A percentile compares a stretch with the other conserved stretches of the same genome.
These are phyloP conservation scores for Alectoria sarmentosa DNA, from an alignment of 495 filamentous ascomycete genomes.

Conservation along the genomic window DNA sequence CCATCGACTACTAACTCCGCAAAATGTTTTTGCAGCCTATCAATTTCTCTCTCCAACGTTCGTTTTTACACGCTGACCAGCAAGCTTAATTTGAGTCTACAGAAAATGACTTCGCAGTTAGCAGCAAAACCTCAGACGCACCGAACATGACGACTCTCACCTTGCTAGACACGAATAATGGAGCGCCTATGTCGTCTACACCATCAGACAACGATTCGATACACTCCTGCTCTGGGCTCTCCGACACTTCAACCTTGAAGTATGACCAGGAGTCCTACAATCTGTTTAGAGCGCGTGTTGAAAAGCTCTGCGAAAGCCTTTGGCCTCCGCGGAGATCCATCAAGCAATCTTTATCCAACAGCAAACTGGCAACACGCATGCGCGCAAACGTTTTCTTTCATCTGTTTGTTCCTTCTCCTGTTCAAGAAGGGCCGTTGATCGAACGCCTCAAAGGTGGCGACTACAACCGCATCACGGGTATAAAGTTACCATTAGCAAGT, in stretches of 20 bases:
- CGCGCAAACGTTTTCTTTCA: background rate
- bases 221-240: background rate
- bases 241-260: background rate
- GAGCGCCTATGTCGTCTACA: no score
- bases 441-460: conserved; percentile 17
- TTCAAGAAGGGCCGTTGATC: conserved; percentile 1
- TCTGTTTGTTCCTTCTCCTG: background rate
- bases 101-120: no score
- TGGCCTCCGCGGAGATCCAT: conserved; percentile 4
- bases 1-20: no score
- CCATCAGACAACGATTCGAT: background rate
- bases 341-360: background rate
- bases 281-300: background rate
- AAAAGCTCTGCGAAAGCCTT: background rate
- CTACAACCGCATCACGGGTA: conserved; percentile 17
- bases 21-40: no score
- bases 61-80: no score
- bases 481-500: background rate
- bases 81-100: no score
- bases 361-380: background rate
- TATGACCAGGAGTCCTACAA: background rate
- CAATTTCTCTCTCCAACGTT: no score
- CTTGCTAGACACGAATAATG: no score
- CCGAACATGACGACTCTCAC: no score
- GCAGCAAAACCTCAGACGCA: no score